Conservation (phyloP, 1,284 basidiomycete species). For the Microbotryum intermedium region DNA sequence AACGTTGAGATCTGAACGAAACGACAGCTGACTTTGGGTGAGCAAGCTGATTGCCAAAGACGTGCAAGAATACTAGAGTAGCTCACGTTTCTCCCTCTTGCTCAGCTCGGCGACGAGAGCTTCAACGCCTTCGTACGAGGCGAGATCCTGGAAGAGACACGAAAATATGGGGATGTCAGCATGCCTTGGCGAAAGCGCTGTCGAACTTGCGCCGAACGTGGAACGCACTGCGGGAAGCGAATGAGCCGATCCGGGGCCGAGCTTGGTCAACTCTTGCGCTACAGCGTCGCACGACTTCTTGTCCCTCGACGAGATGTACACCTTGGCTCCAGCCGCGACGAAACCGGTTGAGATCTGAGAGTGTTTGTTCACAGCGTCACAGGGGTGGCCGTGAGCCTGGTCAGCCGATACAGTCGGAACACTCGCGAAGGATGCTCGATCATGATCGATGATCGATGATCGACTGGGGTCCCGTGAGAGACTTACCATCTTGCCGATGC, state of each 20-base stretch:
- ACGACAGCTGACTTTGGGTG: slow-evolving; percentile 16
- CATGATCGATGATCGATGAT: neutral
- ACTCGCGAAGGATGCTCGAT: neutral
- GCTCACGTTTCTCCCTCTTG: slow-evolving; percentile 46
- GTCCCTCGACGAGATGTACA: slow-evolving; percentile 61
- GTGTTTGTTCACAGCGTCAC: slow-evolving; percentile 39
- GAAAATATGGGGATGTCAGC: slow-evolving; percentile 43
- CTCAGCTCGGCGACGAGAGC: slow-evolving; percentile 49
- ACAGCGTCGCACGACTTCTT: slow-evolving; percentile 52
- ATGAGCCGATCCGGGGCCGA: slow-evolving; percentile 44
- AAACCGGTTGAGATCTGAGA: slow-evolving; percentile 57
- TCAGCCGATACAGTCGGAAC: slow-evolving; percentile 38
- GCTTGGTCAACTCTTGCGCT: slow-evolving; percentile 49
- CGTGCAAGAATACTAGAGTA: neutral
- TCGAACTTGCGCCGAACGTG: no score
- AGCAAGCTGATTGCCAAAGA: slow-evolving; percentile 25
- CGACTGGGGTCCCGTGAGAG: no score
- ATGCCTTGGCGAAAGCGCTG: no score
- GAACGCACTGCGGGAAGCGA: no score
- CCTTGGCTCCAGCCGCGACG: slow-evolving; percentile 58
- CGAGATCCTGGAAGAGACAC: slow-evolving; percentile 54
- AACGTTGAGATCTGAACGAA: slow-evolving; percentile 49
- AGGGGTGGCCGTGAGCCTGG: slow-evolving; percentile 45
- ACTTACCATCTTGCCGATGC: slow-evolving; percentile 24
- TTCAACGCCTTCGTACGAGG: slow-evolving; percentile 53